Base-by-base conservation (phyloP, 768 basidiomycete genomes). In the Suillus alpinus region DNA sequence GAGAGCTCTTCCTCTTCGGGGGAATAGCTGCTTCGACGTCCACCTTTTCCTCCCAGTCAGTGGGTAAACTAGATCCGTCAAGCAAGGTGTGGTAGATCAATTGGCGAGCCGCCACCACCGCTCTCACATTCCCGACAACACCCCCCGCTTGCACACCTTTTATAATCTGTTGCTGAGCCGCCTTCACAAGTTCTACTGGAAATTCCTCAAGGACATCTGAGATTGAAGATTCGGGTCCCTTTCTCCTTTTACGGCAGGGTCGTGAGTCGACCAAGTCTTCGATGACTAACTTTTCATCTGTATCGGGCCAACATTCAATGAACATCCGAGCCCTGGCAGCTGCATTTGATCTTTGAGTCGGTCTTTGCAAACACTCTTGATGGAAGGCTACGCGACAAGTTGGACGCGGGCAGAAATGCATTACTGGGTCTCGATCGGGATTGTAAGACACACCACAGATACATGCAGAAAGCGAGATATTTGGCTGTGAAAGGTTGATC, bases 361-460 rank as follows among this genome's bases (percentile, higher is more conserved):
- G 49, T 13, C 65, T 65, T 12, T 75, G 20, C 4, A 87, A 69
- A 60, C 86, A 88, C 0, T 63, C 26, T 12, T 77, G 74, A 65
- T 88, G 86, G 61, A 79, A 86, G 8, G 74, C 78, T 4, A 67
- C 75, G 12, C 76, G 69, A 62, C 86, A 88, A 0, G 63, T 58
- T 0, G 80, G 82, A 0, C 81, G 79, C 0, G 85, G 84, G 65
- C 86, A 88, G 57, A 85, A 85, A 57, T 87, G 83, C 72, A 83
- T 83, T 7, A 82, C 66, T 59, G 29, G 68, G 51, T 43, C 67
- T 26, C 44, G 73, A 65, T 80, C 75, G 0, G 84, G 81, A 32
- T 73, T 73, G 63, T 87, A 88, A 0, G 81, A 78, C 3, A 68
- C 44, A 13, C 62, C 63, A 71, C 86, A 88, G 4, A 76, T 64